These are phyloP conservation scores for Neobulgaria alba DNA, from an alignment of 2,329 filamentous ascomycete species.

Conservation along the genomic window DNA sequence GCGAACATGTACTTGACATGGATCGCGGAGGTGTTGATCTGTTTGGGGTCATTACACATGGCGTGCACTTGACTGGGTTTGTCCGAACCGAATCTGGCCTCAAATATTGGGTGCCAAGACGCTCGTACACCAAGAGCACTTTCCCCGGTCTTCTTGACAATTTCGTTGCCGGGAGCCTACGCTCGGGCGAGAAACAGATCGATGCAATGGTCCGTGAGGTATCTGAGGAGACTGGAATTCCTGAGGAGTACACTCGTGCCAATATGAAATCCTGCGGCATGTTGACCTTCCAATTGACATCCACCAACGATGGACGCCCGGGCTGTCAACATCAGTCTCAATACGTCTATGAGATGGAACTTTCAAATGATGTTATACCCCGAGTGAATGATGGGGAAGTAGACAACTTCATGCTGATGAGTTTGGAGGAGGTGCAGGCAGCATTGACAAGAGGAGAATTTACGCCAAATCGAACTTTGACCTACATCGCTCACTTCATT, in stretches of 20 bases:
- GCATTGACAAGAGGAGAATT: slow-evolving; percentile 25
- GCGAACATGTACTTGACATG: slow-evolving; percentile 33
- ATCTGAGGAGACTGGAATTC: slow-evolving; percentile 24
- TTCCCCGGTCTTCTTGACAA: slow-evolving; percentile 29
- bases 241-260: slow-evolving; percentile 14
- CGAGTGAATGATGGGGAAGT: slow-evolving; percentile 27
- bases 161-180: slow-evolving; percentile 22
- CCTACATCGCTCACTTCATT: slow-evolving; percentile 29
- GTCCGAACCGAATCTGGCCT: slow-evolving; percentile 13
- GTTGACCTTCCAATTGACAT: slow-evolving; percentile 15
- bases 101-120: slow-evolving; percentile 25
- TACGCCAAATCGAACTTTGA: slow-evolving; percentile 26
- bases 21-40: slow-evolving; percentile 34
- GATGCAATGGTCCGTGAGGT: slow-evolving; percentile 24
- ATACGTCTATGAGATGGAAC: slow-evolving; percentile 29
- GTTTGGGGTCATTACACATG: slow-evolving; percentile 36
- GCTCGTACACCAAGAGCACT: slow-evolving; percentile 22
- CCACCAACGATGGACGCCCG: slow-evolving; percentile 7
- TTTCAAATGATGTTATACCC: slow-evolving; percentile 19
- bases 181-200: slow-evolving; percentile 17
- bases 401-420: slow-evolving; percentile 24
- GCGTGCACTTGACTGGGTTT: slow-evolving; percentile 35
- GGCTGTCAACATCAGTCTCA: slow-evolving; percentile 26
- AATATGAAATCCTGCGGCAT: slow-evolving; percentile 16
- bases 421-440: slow-evolving; percentile 21